Base-by-base conservation (phyloP, 1,284 basidiomycete species). In the Tilletia horrida region DNA sequence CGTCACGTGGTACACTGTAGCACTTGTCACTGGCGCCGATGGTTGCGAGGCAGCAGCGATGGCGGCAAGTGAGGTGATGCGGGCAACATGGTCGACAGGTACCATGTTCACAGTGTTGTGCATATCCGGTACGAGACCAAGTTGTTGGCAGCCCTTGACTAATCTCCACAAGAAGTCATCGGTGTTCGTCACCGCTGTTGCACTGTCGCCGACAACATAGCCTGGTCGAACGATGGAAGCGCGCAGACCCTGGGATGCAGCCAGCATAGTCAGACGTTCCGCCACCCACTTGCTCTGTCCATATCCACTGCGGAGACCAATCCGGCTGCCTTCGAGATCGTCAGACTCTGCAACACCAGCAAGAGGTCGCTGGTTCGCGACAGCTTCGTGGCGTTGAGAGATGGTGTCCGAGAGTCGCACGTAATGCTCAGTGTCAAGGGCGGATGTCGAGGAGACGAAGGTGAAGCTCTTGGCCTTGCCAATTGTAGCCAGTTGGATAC, bases 141-240 rank as follows among this genome's bases (percentile, higher is more conserved):
- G 88, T 83, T 99, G 96, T 61, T 96, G 87, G 81, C 93, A 97
- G 27, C 96, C 96, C 83, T 98, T 98, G 81, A 97, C 92, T 81
- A 99, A 85, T 23, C 96, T 88, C 94, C 95, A 97, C 66, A 99
- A 87, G 83, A 99, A 99, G 83, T 99, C 96, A 78, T 99, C 96
- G 44, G 96, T 98, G 84, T 99, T 99, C 31, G 94, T 97, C 1
- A 97, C 94, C 89, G 75, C 78, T 16, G 71, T 71, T 68, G 84
- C 83, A 14, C 93, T 92, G 83, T 97, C 92, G 59, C 96, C 96
- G 47, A 99, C 91, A 48, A 99, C 89, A 84, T 99, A 99, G 7
- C 93, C 93, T 0, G 96, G 93, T 31, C 96, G 88, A 1, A 99
- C 84, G 71, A 97, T 93, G 74, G 90, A 88, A 1, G 93, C 93